A percentile compares a stretch with the other conserved stretches of the same genome.
These are phyloP conservation scores for Pistacia integerrima DNA, from an alignment of 345 rosid genomes.

Conservation along the genomic window DNA sequence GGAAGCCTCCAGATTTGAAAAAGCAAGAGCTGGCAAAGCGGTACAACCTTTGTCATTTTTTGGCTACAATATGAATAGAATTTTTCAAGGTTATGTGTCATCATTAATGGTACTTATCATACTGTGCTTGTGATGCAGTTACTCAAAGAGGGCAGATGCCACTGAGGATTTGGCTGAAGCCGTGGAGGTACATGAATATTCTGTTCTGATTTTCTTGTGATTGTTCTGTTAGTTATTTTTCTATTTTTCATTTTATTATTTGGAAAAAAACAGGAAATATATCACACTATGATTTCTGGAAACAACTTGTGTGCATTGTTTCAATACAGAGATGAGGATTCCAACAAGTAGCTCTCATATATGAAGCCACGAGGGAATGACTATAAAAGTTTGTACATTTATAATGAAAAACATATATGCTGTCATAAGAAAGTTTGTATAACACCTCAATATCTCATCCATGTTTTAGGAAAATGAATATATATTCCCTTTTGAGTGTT, in stretches of 20 bases:
- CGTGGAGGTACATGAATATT: conserved; percentile 49
- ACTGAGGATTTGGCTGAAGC: conserved; percentile 67
- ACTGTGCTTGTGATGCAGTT: conserved; percentile 45
- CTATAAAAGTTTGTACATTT: not conserved
- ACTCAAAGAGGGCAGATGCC: conserved; percentile 81
- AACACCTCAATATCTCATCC: not conserved
- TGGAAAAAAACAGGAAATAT: not conserved
- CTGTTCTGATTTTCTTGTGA: not conserved
- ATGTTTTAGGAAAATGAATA: not conserved
- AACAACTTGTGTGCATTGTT: not conserved
- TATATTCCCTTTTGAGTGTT: not conserved
- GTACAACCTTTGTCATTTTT: conserved; percentile 31
- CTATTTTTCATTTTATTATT: not conserved
- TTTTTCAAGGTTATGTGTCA: not conserved
- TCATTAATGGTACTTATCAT: conserved; percentile 5
- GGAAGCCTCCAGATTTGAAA: conserved; percentile 86
- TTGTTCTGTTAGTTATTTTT: conserved; percentile 3
- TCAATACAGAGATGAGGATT: not conserved
- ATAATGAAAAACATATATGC: not conserved
- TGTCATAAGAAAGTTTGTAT: not conserved
- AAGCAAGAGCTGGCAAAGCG: conserved; percentile 90
- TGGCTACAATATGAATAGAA: not conserved
- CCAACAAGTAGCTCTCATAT: not conserved
- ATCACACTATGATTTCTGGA: too few relatives aligned
- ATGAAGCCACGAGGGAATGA: not conserved